These are phyloP conservation scores for Cyclotella atomus DNA, from an alignment of 108 stramenopile genomes.

Conservation along the genomic window DNA sequence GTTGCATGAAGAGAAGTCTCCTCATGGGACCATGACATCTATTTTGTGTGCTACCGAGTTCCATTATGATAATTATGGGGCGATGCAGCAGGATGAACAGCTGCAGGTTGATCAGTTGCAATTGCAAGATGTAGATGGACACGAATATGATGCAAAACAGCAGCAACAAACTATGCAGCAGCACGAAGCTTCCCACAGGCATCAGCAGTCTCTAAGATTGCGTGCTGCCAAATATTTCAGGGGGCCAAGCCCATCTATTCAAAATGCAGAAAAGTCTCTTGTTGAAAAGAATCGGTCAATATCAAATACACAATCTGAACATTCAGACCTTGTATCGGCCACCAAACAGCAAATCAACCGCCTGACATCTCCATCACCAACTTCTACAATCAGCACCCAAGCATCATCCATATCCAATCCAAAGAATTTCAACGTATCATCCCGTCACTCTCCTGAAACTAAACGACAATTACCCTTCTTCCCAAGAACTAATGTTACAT, in stretches of 20 bases:
- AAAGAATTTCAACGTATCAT: not conserved
- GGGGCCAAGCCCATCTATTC: not conserved
- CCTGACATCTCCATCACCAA: not conserved
- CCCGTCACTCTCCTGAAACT: not conserved
- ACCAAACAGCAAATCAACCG: not conserved
- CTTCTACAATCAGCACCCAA: not conserved
- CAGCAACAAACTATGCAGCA: not conserved
- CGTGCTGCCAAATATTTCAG: constrained; percentile 5
- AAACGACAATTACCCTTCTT: not conserved
- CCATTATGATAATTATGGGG: not conserved
- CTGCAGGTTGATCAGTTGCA: not conserved
- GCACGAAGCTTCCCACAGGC: not conserved
- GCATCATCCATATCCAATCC: not conserved
- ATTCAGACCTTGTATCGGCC: not conserved
- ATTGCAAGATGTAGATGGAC: not conserved
- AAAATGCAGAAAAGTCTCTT: not conserved
- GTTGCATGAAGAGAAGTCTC: constrained; percentile 9
- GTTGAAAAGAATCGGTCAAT: not conserved
- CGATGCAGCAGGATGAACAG: not conserved
- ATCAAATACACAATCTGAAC: too few relatives aligned
- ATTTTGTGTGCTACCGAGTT: constrained; percentile 29
- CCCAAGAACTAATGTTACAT: not conserved
- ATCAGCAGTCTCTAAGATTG: not conserved
- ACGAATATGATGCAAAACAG: not conserved
- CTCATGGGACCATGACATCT: constrained; percentile 37